phyloP scores from a whole-genome alignment of 2,329 filamentous ascomycete species.

The Rutstroemia sydowiana region DNA sequence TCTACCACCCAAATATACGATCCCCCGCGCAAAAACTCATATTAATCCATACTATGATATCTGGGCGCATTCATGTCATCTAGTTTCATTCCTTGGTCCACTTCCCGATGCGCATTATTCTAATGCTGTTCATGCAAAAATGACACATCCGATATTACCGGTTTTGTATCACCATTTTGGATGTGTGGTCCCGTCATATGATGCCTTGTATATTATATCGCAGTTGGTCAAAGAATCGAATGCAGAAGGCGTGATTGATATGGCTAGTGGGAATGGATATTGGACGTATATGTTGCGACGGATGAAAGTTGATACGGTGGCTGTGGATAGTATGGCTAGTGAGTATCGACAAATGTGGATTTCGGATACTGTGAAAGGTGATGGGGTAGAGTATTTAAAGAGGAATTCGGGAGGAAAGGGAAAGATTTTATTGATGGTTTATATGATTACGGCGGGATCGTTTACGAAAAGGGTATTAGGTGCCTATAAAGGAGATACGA shows the following conservation, averaged over 20 bases:
- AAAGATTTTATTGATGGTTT: conserved; percentile 61
- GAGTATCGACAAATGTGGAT: conserved; percentile 66
- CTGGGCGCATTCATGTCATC: conserved; percentile 57
- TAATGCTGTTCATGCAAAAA: conserved; percentile 40
- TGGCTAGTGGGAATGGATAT: conserved; percentile 68
- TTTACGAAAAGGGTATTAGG: conserved; percentile 58
- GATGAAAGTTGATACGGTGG: conserved; percentile 45
- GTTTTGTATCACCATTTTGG: conserved; percentile 75
- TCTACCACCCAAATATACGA: conserved; percentile 38
- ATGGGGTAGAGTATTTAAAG: conserved; percentile 53
- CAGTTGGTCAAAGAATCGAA: conserved; percentile 36
- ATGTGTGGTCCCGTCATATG: conserved; percentile 62
- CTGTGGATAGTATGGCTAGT: conserved; percentile 62
- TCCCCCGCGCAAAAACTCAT: conserved; percentile 40
- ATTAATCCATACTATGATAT: conserved; percentile 62
- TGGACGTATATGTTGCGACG: conserved; percentile 65
- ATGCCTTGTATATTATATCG: conserved; percentile 53
- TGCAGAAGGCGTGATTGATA: conserved; percentile 50
- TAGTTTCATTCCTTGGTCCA: conserved; percentile 53
- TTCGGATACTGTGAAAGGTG: conserved; percentile 52
- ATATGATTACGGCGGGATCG: conserved; percentile 57
- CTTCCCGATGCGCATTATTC: conserved; percentile 43
- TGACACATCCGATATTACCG: conserved; percentile 61
- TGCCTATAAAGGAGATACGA: conserved; percentile 54
- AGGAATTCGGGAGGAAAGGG: conserved; percentile 42